Percentiles rank a stretch among this genome's conserved stretches.
Evolutionary conservation across 768 basidiomycete genomes (phyloP).

Genomic region (Tulasnella calospora): DNA sequence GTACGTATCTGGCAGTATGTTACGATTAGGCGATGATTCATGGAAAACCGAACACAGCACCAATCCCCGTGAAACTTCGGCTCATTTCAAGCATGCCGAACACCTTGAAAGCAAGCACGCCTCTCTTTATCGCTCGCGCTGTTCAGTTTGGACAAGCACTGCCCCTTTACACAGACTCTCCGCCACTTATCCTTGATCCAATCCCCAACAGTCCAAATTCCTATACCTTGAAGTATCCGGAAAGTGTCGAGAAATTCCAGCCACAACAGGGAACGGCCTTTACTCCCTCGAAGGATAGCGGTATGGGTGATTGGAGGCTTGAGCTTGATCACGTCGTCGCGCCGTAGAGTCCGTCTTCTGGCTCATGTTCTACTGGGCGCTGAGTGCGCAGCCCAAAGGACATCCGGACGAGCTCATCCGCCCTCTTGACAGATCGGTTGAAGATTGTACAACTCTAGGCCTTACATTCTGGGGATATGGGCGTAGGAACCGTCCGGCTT

Average conservation of each 20-base stretch:
- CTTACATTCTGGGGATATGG: neutral
- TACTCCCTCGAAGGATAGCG: neutral
- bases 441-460: neutral
- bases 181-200: neutral
- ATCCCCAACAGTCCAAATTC: neutral
- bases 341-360: no score
- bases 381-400: neutral
- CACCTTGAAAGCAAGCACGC: neutral
- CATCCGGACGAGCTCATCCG: neutral
- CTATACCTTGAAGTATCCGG: neutral
- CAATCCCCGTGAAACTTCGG: neutral
- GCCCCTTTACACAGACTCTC: neutral
- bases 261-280: neutral
- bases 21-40: neutral
- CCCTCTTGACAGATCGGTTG: neutral
- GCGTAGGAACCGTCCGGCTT: neutral
- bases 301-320: neutral
- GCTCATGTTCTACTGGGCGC: no score
- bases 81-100: neutral
- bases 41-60: neutral
- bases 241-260: neutral
- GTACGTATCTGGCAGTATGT: neutral
- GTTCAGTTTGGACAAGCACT: neutral
- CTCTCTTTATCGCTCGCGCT: neutral
- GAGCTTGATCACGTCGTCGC: neutral